These are phyloP conservation scores for Cylindrotheca fusiformis DNA, from an alignment of 108 stramenopile genomes.

Conservation along the genomic window DNA sequence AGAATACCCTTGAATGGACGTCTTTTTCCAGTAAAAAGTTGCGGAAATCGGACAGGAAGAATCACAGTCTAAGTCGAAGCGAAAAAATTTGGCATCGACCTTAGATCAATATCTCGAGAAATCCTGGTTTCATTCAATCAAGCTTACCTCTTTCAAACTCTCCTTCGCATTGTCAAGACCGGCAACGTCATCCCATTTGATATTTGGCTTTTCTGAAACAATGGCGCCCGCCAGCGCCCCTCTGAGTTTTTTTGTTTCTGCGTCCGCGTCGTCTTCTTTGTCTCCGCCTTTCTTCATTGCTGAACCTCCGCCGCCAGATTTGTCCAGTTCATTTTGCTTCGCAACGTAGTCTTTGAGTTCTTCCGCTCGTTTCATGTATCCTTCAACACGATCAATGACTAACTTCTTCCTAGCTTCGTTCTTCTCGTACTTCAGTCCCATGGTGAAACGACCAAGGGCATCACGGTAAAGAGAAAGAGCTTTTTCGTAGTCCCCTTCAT, in stretches of 20 bases:
- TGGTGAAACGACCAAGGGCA: conserved; percentile 75
- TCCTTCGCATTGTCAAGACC: conserved; percentile 96
- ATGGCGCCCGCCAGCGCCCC: conserved; percentile 80
- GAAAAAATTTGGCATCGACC: too few species aligned
- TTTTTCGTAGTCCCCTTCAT: conserved; percentile 66
- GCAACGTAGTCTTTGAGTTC: conserved; percentile 73
- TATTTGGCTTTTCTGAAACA: conserved; percentile 96
- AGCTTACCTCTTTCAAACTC: conserved; percentile 81
- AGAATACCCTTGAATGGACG: conserved; percentile 94
- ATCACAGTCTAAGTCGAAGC: conserved; percentile 95
- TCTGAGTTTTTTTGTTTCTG: conserved; percentile 79
- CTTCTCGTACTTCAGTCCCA: conserved; percentile 91
- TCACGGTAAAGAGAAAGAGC: conserved; percentile 78
- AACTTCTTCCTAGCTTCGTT: conserved; percentile 81
- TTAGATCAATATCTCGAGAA: too few species aligned
- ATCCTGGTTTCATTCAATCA: too few species aligned
- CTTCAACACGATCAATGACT: conserved; percentile 84
- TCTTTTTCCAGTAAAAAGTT: conserved; percentile 93
- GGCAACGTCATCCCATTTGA: conserved; percentile 98
- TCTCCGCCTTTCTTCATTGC: conserved; percentile 49
- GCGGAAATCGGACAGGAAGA: conserved; percentile 90
- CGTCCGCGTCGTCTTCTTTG: conserved; percentile 73
- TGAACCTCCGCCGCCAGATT: conserved; percentile 24
- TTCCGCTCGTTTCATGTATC: conserved; percentile 96
- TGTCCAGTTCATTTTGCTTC: conserved; percentile 36